Percentiles rank a stretch among this genome's conserved stretches.
Conservation (phyloP, 78 protist genomes). For the Dictyostelium purpureum region DNA sequence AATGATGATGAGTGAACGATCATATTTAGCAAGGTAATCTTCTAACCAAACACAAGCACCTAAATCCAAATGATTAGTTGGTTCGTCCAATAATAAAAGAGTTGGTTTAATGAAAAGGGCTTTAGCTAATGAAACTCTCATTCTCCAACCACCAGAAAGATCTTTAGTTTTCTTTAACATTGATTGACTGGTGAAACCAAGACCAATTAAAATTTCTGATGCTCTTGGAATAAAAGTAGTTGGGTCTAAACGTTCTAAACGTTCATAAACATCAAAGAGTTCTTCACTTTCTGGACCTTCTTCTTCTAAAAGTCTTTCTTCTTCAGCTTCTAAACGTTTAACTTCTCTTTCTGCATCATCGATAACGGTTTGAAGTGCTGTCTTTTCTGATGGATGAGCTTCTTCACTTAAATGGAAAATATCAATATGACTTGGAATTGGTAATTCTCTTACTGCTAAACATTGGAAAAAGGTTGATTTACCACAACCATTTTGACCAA, state of each 20-base stretch:
- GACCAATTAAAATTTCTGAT: conserved; percentile 84
- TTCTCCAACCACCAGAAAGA: conserved; percentile 94
- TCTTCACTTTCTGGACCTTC: conserved; percentile 73
- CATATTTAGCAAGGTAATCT: conserved; percentile 86
- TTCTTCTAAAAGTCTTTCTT: conserved; percentile 39
- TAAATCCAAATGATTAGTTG: conserved; percentile 94
- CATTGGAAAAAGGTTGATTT: conserved; percentile 89
- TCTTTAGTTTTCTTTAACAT: conserved; percentile 79
- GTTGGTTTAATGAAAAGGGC: conserved; percentile 88
- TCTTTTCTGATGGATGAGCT: conserved; percentile 61
- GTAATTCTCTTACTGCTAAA: conserved; percentile 86
- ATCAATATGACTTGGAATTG: conserved; percentile 85
- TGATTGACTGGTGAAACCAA: conserved; percentile 85
- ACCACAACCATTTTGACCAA: conserved; percentile 95
- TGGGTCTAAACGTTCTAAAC: conserved; percentile 87
- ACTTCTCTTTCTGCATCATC: conserved; percentile 76
- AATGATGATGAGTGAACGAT: conserved; percentile 85
- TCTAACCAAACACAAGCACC: conserved; percentile 95
- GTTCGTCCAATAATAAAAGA: conserved; percentile 93
- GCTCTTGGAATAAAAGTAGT: conserved; percentile 83
- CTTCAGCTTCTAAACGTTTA: conserved; percentile 42
- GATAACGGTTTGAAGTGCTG: conserved; percentile 85
- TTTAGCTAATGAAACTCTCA: conserved; percentile 93
- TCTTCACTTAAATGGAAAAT: conserved; percentile 75
- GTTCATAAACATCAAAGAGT: conserved; percentile 80